Base-by-base conservation (phyloP, 805 yeast genomes). In the Candida quercuum region DNA sequence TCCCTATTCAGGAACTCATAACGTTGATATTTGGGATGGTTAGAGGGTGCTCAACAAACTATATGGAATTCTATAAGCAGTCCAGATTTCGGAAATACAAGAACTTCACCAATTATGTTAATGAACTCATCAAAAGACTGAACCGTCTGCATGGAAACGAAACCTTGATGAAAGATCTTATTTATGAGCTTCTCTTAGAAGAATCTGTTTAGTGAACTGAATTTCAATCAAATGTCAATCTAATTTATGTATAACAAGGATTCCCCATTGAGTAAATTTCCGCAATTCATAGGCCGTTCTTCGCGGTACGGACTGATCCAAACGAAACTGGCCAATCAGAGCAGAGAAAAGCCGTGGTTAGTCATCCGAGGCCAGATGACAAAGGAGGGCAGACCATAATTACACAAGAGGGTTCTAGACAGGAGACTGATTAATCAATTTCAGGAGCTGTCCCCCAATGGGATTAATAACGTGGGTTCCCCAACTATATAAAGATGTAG, bases 91-190 rank as follows among this genome's bases (percentile, higher is more conserved):
- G n/a, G 8, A 32, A 36, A 36, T 47, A 42, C 39, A 52, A 44
- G 44, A 52, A 49, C 40, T 50, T 52, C 34, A 44, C 45, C 13
- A 43, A 45, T 18, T 52, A 47, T 35, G 39, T 52, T 17, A 54
- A 52, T 32, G 47, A 48, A 28, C 29, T 51, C 37, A 33, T 40
- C 9, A 45, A 38, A 33, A 36, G 18, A 14, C 23, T 47, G 37
- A 41, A 27, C 20, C 7, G 9, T 4, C 33, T 37, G 16, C 25
- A 38, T 17, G 42, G 28, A 1, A 37, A 42, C 13, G 39, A 36
- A 5, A 36, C 45, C 2, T 25, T 33, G 25, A 37, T 35, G 43
- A 43, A 27, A 29, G 49, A 47, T 20, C 16, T 47, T 36, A 29
- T 45, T n/a, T 43, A 45, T 24, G 31, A 32, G 24, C 26, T 47